Base-by-base conservation (phyloP, 2,329 filamentous ascomycete genomes). In the Calonectria henricotiae region DNA sequence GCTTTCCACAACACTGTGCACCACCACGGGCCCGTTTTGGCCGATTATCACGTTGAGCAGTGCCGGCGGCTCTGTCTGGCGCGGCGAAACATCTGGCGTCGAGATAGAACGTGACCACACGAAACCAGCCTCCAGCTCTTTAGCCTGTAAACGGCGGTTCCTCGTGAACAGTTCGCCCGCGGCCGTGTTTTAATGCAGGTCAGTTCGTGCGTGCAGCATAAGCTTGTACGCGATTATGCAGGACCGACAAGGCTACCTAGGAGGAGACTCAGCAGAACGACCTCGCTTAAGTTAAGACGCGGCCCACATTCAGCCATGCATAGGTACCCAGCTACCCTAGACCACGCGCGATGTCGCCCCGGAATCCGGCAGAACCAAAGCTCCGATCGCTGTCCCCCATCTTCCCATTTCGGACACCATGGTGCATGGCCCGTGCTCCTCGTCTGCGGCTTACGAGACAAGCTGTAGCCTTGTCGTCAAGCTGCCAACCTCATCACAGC, bases 391-490 rank as follows among this genome's bases (percentile, higher is more conserved):
- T 54, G 47, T 68, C 30, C 25, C 43, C 15, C 15, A 23, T 61
- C 43, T 37, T 54, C 58, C 49, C 43, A 63, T 54, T 47, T 44
- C 46, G 46, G 68, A 69, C 72, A 65, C 69, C 54, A 61, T 67
- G 61, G 30, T 39, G 32, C 41, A 25, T 77, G 76, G 76, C 61
- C 76, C 70, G 75, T 77, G 76, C 76, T 60, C 44, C 54, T 68
- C 62, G 58, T 32, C 65, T 70, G 71, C 73, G 77, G 78, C 77
- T 80, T 80, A 80, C 78, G 78, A 80, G 78, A 79, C 78, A 74
- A 80, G 78, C 78, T 80, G 78, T 79, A 80, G 78, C 78, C 78
- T 80, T 80, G 78, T 74, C 74, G 75, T 75, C 74, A 73, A 79
- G 78, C 78, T 80, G 47, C 74, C 76, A 77, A 79, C 78, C 74